Conservation (phyloP, 2,329 filamentous ascomycete species). For the Trichoderma afroharzianum region DNA sequence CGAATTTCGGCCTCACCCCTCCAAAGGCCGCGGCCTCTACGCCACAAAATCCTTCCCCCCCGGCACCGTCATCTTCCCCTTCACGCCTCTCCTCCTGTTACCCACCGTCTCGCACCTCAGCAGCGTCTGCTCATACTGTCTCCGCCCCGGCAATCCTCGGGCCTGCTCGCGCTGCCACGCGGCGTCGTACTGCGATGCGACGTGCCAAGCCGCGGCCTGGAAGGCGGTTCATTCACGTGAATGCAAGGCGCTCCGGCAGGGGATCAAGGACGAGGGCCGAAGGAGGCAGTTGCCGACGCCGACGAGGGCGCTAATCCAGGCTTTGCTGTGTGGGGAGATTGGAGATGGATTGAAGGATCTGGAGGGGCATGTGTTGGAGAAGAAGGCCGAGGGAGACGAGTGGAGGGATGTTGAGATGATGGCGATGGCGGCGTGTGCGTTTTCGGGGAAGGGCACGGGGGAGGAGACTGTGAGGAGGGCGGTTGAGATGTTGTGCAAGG, state of each 20-base stretch:
- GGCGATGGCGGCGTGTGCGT: conserved; percentile 40
- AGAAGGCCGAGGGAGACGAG: conserved; percentile 31
- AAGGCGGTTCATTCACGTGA: conserved; percentile 49
- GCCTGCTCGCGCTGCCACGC: conserved; percentile 53
- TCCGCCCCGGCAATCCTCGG: conserved; percentile 30
- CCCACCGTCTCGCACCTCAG: conserved; percentile 42
- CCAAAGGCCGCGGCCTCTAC: conserved; percentile 45
- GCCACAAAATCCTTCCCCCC: conserved; percentile 42
- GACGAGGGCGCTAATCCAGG: conserved; percentile 51
- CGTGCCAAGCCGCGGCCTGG: conserved; percentile 57
- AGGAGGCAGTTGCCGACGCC: conserved; percentile 47
- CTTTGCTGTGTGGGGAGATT: conserved; percentile 40
- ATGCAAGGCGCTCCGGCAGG: conserved; percentile 45
- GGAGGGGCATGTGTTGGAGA: conserved; percentile 44
- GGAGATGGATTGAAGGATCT: conserved; percentile 37
- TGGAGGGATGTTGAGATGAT: conserved; percentile 51
- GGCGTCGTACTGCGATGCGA: conserved; percentile 50
- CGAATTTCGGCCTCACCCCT: conserved; percentile 27
- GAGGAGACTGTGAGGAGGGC: conserved; percentile 38
- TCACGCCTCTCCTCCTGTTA: conserved; percentile 44
- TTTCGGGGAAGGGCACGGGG: conserved; percentile 37
- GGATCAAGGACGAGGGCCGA: conserved; percentile 20
- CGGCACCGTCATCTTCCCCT: conserved; percentile 44
- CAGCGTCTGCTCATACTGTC: conserved; percentile 49
- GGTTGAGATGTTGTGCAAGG: conserved; percentile 52